Conservation (phyloP, 2,329 filamentous ascomycete genomes). For the Alternaria sp. region DNA sequence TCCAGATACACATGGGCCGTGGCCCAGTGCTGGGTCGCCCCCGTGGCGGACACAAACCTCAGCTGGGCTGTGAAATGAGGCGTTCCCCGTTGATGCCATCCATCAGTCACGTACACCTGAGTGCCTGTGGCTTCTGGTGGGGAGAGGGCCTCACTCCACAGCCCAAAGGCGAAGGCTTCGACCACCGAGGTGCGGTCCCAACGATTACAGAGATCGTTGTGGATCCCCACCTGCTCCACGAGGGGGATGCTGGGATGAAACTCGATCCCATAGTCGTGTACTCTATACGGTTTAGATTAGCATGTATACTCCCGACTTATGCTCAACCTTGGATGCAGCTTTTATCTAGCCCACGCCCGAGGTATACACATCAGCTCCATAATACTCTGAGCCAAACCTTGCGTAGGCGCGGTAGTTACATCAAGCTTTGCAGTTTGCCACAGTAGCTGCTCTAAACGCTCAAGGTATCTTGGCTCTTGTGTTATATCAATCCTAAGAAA, state of each 20-base stretch:
- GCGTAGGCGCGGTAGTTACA: not conserved
- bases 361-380: no score
- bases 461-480: not conserved
- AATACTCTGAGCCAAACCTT: not conserved
- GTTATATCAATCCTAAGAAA: not conserved
- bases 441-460: not conserved
- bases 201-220: not conserved
- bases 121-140: not conserved
- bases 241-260: not conserved
- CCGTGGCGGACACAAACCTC: not conserved
- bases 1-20: slow-evolving; percentile 23
- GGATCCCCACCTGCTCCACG: slow-evolving; percentile 4
- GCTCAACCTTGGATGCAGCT: not conserved
- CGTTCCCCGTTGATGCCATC: slow-evolving; percentile 14
- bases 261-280: not conserved
- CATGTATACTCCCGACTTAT: not conserved
- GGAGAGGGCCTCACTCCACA: not conserved
- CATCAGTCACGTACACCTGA: slow-evolving; percentile 8
- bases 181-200: not conserved
- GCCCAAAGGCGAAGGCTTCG: slow-evolving; percentile 9
- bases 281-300: not conserved
- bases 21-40: not conserved
- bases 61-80: slow-evolving; percentile 21
- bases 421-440: not conserved
- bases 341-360: no score